Conservation (phyloP, 2,329 filamentous ascomycete genomes). For the Phialocephala subalpina region DNA sequence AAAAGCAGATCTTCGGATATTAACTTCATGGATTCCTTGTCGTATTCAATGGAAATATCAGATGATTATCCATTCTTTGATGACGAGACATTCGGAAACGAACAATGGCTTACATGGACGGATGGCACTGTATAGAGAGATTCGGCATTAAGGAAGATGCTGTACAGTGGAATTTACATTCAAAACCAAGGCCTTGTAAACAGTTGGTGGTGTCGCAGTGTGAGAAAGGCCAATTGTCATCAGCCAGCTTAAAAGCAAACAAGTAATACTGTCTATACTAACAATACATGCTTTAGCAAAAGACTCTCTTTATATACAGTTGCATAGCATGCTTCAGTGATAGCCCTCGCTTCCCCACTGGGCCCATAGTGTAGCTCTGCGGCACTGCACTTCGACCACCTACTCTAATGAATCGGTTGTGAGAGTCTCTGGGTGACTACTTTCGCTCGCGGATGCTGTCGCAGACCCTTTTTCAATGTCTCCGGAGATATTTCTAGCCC, state of each 20-base stretch:
- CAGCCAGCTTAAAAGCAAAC: not conserved
- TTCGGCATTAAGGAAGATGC: not conserved
- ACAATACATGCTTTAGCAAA: not conserved
- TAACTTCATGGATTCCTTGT: constrained; percentile 20
- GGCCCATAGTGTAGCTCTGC: not conserved
- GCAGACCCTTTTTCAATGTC: constrained; percentile 1
- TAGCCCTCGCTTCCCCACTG: not conserved
- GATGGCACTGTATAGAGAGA: not conserved
- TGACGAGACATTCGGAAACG: constrained; percentile 13
- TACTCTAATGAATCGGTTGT: not conserved
- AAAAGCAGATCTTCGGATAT: constrained; percentile 1
- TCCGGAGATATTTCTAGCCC: not conserved
- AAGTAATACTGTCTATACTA: constrained; percentile 4
- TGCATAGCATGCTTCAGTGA: constrained; percentile 1
- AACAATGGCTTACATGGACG: constrained; percentile 18
- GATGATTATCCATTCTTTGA: constrained; percentile 15
- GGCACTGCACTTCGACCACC: constrained; percentile 1
- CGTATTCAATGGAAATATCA: constrained; percentile 22
- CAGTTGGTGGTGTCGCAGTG: not conserved
- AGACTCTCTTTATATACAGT: constrained; percentile 2
- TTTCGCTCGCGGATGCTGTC: constrained; percentile 3
- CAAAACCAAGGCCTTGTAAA: not conserved
- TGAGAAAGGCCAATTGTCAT: not conserved
- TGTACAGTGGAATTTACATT: not conserved
- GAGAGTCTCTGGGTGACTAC: not conserved